phyloP scores from a whole-genome alignment of 1,139 yeast genomes.

The Chernovozyma aurita region DNA sequence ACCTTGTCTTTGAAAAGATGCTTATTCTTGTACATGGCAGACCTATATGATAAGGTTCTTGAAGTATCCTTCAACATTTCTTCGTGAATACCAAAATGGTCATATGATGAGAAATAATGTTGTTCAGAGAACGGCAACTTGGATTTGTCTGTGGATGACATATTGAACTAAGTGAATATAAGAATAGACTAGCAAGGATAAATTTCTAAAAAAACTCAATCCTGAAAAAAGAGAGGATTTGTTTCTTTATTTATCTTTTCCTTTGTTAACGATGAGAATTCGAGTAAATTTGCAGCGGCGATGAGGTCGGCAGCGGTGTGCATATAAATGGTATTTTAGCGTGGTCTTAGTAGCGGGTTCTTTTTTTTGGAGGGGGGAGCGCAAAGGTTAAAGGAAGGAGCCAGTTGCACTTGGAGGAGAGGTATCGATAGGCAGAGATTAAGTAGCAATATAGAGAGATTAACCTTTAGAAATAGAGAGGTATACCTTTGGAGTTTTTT shows the following conservation, averaged over 20 bases:
- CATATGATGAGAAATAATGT: constrained; percentile 92
- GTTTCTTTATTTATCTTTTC: not conserved
- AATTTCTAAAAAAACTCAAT: not conserved
- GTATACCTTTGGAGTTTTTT: no score
- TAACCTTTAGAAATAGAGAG: no score
- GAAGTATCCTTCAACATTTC: constrained; percentile 97
- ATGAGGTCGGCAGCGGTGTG: constrained; percentile 1
- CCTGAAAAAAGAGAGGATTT: not conserved
- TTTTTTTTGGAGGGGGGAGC: no score
- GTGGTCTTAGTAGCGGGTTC: no score
- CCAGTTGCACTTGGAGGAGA: no score
- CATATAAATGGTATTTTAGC: no score
- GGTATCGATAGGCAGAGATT: no score
- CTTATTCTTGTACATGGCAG: constrained; percentile 89
- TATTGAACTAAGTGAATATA: constrained; percentile 1
- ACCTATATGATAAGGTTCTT: constrained; percentile 87
- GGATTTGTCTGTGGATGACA: constrained; percentile 50
- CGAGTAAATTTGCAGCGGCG: not conserved
- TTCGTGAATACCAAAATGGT: constrained; percentile 97
- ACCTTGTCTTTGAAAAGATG: constrained; percentile 86
- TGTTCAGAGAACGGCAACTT: constrained; percentile 66
- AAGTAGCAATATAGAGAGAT: no score
- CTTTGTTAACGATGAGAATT: no score
- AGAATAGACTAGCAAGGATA: no score
- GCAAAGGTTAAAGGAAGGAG: no score